Percentiles rank a stretch among this genome's conserved stretches.
Conservation (phyloP, 805 yeast species). For the Candida verbasci region DNA sequence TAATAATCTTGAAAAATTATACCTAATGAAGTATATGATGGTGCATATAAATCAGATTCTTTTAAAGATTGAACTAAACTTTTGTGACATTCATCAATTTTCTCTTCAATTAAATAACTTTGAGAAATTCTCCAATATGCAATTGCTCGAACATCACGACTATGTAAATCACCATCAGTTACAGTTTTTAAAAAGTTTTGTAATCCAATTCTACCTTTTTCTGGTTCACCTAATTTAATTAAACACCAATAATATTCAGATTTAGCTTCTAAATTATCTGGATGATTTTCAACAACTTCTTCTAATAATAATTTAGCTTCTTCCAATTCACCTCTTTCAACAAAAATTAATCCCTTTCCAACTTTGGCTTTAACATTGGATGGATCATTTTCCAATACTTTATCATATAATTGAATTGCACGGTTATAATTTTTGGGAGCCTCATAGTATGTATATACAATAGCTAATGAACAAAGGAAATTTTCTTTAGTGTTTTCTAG, state of each 20-base stretch:
- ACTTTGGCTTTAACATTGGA: constrained; percentile 58
- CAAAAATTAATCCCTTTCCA: constrained; percentile 76
- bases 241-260: constrained; percentile 79
- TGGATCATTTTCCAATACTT: constrained; percentile 44
- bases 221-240: constrained; percentile 47
- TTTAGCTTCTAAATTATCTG: constrained; percentile 55
- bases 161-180: constrained; percentile 48
- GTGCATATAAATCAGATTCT: constrained; percentile 60
- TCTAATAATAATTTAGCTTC: constrained; percentile 53
- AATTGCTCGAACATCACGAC: constrained; percentile 54
- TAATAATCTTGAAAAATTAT: constrained; percentile 56
- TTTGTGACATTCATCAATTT: constrained; percentile 49
- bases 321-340: constrained; percentile 56
- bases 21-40: constrained; percentile 82
- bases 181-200: constrained; percentile 37
- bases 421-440: constrained; percentile 82
- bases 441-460: constrained; percentile 76
- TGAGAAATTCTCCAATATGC: constrained; percentile 73
- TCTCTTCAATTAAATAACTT: constrained; percentile 42
- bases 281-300: constrained; percentile 44
- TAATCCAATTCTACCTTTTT: constrained; percentile 51
- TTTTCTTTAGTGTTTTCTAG: constrained; percentile 53
- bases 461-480: constrained; percentile 63
- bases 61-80: constrained; percentile 60
- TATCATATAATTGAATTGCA: constrained; percentile 69